phyloP scores from a whole-genome alignment of 2,329 filamentous ascomycete genomes.

The Fusarium sp. region DNA sequence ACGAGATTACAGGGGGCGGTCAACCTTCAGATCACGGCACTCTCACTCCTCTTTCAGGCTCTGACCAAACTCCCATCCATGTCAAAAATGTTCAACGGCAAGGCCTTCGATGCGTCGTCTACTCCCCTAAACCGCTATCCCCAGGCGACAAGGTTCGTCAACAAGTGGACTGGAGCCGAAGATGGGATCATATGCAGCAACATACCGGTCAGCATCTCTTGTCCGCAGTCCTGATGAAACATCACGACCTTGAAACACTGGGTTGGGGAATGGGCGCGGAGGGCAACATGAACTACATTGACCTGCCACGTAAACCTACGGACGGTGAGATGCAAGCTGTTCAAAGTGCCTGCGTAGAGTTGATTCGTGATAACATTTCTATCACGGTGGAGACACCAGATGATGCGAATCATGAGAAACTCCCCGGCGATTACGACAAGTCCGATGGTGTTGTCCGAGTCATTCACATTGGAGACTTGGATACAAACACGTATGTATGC shows the following conservation, averaged over 20 bases:
- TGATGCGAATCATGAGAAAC: constrained; percentile 35
- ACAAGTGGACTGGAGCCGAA: constrained; percentile 42
- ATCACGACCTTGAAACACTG: constrained; percentile 39
- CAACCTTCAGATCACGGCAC: constrained; percentile 47
- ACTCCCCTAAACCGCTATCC: constrained; percentile 30
- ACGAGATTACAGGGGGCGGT: constrained; percentile 39
- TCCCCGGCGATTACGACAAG: constrained; percentile 47
- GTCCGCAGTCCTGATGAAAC: constrained; percentile 45
- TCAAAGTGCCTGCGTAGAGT: constrained; percentile 41
- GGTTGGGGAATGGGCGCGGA: constrained; percentile 47
- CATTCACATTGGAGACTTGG: constrained; percentile 44
- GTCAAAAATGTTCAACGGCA: constrained; percentile 43
- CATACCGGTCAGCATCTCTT: constrained; percentile 48
- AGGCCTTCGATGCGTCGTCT: constrained; percentile 41
- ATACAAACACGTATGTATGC: constrained; percentile 45
- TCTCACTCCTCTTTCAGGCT: constrained; percentile 19
- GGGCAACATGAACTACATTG: constrained; percentile 46
- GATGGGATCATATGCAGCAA: constrained; percentile 50
- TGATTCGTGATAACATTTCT: constrained; percentile 38
- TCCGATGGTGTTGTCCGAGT: constrained; percentile 44
- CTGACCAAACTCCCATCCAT: constrained; percentile 24
- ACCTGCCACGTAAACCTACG: constrained; percentile 43
- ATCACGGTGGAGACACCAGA: constrained; percentile 43
- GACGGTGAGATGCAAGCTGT: constrained; percentile 39
- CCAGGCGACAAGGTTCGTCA: constrained; percentile 40